phyloP scores from a whole-genome alignment of 75 land plant species.

The Pinus taeda region DNA sequence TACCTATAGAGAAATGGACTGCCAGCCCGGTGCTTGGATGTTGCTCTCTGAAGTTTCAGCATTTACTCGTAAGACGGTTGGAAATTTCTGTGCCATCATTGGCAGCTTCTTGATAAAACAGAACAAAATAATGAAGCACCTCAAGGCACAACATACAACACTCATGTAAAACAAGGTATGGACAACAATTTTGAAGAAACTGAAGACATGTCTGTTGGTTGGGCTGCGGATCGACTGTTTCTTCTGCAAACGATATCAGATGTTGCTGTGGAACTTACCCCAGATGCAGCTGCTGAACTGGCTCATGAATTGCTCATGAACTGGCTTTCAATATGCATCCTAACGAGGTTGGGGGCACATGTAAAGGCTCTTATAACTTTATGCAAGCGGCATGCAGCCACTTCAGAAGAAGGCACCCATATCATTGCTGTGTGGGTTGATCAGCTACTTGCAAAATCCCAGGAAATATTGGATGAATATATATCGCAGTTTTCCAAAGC shows the following conservation, averaged over 20 bases:
- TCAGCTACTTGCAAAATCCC: no score
- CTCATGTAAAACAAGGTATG: constrained; percentile 7
- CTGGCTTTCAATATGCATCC: constrained; percentile 89
- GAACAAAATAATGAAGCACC: constrained; percentile 2
- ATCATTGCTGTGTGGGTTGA: no score
- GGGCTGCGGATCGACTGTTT: constrained; percentile 70
- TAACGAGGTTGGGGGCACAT: constrained; percentile 75
- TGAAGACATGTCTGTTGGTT: constrained; percentile 43
- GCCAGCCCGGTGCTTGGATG: constrained; percentile 87
- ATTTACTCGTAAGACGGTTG: constrained; percentile 71
- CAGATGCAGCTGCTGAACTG: no score
- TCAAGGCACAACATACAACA: constrained; percentile 8
- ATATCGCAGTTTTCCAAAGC: no score
- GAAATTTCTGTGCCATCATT: constrained; percentile 79
- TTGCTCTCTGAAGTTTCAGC: constrained; percentile 79
- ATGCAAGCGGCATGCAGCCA: no score
- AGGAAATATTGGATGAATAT: no score
- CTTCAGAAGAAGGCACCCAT: no score
- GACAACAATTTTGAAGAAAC: constrained; percentile 4
- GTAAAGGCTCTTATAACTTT: no score
- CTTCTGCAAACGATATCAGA: constrained; percentile 79
- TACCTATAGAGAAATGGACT: constrained; percentile 46
- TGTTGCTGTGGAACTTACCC: constrained; percentile 14
- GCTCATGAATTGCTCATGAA: constrained; percentile 44
- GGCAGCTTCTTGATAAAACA: constrained; percentile 68